phyloP scores from a whole-genome alignment of 2,329 filamentous ascomycete genomes.

The Aspergillus sclerotialis region DNA sequence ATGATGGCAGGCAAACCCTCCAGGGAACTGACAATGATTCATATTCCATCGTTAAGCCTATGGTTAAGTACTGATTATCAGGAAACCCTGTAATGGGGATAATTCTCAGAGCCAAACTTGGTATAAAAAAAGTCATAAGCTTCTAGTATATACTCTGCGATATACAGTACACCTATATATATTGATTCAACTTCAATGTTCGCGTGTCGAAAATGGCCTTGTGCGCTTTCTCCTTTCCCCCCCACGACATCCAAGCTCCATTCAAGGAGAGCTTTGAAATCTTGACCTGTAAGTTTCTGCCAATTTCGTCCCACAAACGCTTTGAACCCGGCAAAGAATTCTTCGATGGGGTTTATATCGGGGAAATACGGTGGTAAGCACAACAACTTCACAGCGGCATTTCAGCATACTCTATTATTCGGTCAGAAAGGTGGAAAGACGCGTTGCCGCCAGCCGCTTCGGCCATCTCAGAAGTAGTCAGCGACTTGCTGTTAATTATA shows the following conservation, averaged over 20 bases:
- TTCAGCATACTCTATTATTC: constrained; percentile 21
- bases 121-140: too few relatives aligned
- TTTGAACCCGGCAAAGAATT: constrained; percentile 32
- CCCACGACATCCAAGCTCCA: constrained; percentile 1
- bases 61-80: too few relatives aligned
- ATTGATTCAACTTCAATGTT: constrained; percentile 1
- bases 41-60: too few relatives aligned
- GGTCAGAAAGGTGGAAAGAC: constrained; percentile 12
- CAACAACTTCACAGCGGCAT: constrained; percentile 22
- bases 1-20: too few relatives aligned
- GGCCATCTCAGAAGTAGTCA: constrained; percentile 13
- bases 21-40: too few relatives aligned
- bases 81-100: too few relatives aligned
- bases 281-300: constrained; percentile 3
- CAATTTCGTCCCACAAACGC: constrained; percentile 25
- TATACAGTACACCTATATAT: not conserved
- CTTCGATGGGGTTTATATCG: constrained; percentile 30
- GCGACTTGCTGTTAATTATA: constrained; percentile 16
- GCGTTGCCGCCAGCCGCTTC: constrained; percentile 10
- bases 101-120: too few relatives aligned
- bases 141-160: too few relatives aligned
- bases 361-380: constrained; percentile 30
- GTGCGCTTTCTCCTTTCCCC: not conserved
- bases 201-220: constrained; percentile 1
- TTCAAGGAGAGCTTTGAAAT: not conserved